Evolutionary conservation across 257 asterid genomes (phyloP), one percentile per base, ranked within the genome.

Genomic region (Primulina eburnea): DNA sequence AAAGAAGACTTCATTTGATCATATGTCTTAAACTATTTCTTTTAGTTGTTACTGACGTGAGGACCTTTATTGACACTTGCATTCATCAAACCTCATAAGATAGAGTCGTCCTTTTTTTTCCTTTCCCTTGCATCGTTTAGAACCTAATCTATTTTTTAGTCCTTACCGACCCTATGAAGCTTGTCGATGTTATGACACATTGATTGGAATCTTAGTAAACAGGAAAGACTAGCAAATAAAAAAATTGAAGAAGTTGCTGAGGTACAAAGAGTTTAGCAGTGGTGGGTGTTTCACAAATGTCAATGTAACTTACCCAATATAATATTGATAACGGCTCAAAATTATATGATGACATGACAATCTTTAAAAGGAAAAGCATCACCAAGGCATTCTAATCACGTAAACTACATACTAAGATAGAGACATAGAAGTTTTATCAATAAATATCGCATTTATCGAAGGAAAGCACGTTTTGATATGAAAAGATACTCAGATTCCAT

Each of bases 381-480:
- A 60, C 63, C 17, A n/a, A 67, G 74, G 67, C 73, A 77, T 8
- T 70, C 57, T 16, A 71, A 58, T 43, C 16, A 53, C 7, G 29
- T 34, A n/a, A 40, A 65, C 69, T 33, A 34, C 68, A 72, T 17
- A 61, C 37, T 28, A 61, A 78, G 69, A 29, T 14, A 53, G 29
- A 74, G 62, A 58, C 3, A 28, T 40, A 56, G 63, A 56, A 71
- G 37, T 59, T 61, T 29, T 63, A 62, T 52, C 40, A 62, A 63
- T 33, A 9, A 21, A n/a, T 62, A 58, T 55, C 40, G 16, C 26
- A 69, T 47, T 33, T 33, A 58, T 16, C n/a, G 68, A 32, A 34
- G 55, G 57, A 60, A 69, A 58, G 55, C 24, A 18, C 55, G 17
- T 5, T 28, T 38, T 35, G 8, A 29, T 20, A 28, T 63, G 58